phyloP scores from a whole-genome alignment of 2,329 filamentous ascomycete species.

The Karstenula rhodostoma region DNA sequence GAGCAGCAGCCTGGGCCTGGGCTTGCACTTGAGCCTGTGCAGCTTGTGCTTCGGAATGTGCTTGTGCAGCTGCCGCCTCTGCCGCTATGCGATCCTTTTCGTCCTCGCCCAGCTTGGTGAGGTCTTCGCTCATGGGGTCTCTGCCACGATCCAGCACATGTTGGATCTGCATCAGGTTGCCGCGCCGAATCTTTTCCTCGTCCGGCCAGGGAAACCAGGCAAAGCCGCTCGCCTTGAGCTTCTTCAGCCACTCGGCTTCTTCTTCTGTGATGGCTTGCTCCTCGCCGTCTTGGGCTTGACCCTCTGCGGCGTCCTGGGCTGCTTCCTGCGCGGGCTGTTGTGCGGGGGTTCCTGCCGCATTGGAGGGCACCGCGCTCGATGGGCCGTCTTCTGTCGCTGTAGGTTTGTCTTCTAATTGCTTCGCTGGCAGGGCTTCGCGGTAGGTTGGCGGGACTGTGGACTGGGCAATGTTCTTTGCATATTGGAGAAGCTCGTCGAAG shows the following conservation, averaged over 20 bases:
- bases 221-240: slow-evolving; percentile 37
- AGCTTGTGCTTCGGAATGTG: slow-evolving; percentile 5
- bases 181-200: slow-evolving; percentile 72
- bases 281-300: slow-evolving; percentile 17
- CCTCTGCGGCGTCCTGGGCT: slow-evolving; percentile 32
- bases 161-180: slow-evolving; percentile 70
- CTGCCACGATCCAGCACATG: slow-evolving; percentile 68
- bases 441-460: slow-evolving; percentile 76
- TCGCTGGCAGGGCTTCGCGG: slow-evolving; percentile 36
- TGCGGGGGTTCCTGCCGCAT: slow-evolving; percentile 40
- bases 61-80: slow-evolving; percentile 8
- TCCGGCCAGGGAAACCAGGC: slow-evolving; percentile 79
- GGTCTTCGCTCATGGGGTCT: slow-evolving; percentile 55
- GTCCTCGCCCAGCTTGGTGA: slow-evolving; percentile 16
- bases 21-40: slow-evolving; percentile 2
- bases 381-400: slow-evolving; percentile 29
- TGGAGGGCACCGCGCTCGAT: slow-evolving; percentile 36
- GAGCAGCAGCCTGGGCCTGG: slow-evolving; percentile 7
- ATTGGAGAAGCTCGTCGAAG: slow-evolving; percentile 77
- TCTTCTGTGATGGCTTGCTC: slow-evolving; percentile 36
- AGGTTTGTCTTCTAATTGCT: slow-evolving; percentile 26
- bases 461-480: slow-evolving; percentile 80
- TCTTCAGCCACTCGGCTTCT: slow-evolving; percentile 45
- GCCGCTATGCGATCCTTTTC: slow-evolving; percentile 19
- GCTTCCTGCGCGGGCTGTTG: slow-evolving; percentile 34